Evolutionary conservation across 164 flowering plant species (phyloP).

Genomic region (Annona squamosa): DNA sequence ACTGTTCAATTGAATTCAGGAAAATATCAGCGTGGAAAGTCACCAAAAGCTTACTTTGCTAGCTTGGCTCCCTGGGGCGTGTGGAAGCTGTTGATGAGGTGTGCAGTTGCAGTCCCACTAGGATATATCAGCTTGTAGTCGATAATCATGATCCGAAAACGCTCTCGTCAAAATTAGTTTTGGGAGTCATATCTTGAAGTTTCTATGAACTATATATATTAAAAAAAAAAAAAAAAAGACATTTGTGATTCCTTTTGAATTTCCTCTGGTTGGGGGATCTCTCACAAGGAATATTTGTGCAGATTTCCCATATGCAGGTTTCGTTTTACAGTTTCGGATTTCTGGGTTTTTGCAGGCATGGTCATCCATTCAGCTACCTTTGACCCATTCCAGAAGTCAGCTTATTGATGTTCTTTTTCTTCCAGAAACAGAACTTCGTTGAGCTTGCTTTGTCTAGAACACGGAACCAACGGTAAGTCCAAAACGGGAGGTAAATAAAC

Average conservation of each 20-base stretch:
- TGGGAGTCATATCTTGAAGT: too few species aligned
- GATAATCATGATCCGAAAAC: constrained; percentile 45
- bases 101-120: constrained; percentile 65
- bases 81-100: constrained; percentile 62
- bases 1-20: not conserved
- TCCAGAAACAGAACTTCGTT: not conserved
- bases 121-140: constrained; percentile 62
- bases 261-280: not conserved
- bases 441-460: not conserved
- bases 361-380: too few species aligned
- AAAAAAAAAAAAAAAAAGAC: not conserved
- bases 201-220: not conserved
- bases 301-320: not conserved
- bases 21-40: not conserved
- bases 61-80: constrained; percentile 53
- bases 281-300: not conserved
- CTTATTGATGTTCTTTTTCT: not conserved
- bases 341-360: too few species aligned
- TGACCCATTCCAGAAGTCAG: too few species aligned
- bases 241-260: too few species aligned
- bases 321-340: too few species aligned
- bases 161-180: not conserved
- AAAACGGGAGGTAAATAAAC: not conserved
- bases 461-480: not conserved
- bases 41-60: constrained; percentile 34